Evolutionary conservation across 1,284 basidiomycete genomes (phyloP), one percentile per base, ranked within the genome.

Genomic region (Exobasidium cylindrosporum): DNA sequence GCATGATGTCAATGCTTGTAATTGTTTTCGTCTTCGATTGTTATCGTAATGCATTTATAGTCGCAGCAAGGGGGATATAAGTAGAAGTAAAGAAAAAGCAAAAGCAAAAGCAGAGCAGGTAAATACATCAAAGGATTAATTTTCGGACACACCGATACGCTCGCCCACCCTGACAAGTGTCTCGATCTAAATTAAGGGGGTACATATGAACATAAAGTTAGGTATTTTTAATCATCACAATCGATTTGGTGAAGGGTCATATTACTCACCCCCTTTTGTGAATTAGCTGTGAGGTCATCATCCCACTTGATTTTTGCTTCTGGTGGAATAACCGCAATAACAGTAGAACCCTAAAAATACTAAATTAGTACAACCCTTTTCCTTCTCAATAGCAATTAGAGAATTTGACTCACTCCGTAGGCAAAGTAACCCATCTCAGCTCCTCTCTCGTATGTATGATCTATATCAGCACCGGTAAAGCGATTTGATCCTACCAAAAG

Each of bases 101-200:
- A 45, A 23, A 2, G 23, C 17, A 23, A 14, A 45, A 45, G 43
- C 43, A 45, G 43, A 45, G 43, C 4, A 45, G 23, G 43, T 23
- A 4, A 45, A 45, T n/a, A n/a, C n/a, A n/a, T n/a, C n/a, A 45
- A 45, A 4, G 4, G 21, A 13, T 24, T 28, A 50, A 23, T 4
- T 26, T 28, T 50, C 47, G n/a, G 53, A 55, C 4, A 40, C 29
- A 44, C 64, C 63, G 32, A 66, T 61, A 17, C 64, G 43, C 24
- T 65, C 63, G 14, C 59, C 59, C 17, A 67, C 65, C 31, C 54
- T 49, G 21, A 67, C 65, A 35, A 67, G 59, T 13, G 65, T 67
- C 45, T 67, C 65, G 44, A 60, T 40, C 44, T 57, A 35, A n/a
- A 24, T 14, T 17, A 26, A 52, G 3, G 32, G 56, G 26, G 47